These are phyloP conservation scores for Apiospora aurea DNA, from an alignment of 2,329 filamentous ascomycete species.

Conservation along the genomic window DNA sequence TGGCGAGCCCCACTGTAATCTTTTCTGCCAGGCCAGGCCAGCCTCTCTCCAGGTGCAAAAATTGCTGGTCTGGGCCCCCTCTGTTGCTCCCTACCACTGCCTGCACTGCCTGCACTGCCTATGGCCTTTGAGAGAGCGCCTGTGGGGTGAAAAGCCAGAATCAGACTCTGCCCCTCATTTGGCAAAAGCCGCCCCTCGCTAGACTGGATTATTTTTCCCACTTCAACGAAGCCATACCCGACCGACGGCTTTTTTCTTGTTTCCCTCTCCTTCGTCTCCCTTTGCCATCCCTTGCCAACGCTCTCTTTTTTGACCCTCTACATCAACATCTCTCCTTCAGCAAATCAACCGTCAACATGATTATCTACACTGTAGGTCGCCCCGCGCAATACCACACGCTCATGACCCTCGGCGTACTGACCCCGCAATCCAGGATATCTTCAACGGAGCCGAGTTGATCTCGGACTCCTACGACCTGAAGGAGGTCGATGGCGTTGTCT, in stretches of 20 bases:
- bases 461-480: slow-evolving; percentile 92
- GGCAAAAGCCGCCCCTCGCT: slow-evolving; percentile 16
- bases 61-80: slow-evolving; percentile 4
- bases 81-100: not conserved
- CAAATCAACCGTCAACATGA: slow-evolving; percentile 21
- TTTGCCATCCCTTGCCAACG: slow-evolving; percentile 13
- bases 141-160: slow-evolving; percentile 19
- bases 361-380: slow-evolving; percentile 23
- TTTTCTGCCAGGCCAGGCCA: slow-evolving; percentile 19
- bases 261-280: slow-evolving; percentile 17
- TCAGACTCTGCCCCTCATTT: slow-evolving; percentile 23
- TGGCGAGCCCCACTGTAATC: not conserved
- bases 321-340: slow-evolving; percentile 12
- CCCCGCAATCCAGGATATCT: slow-evolving; percentile 71
- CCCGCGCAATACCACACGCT: not conserved
- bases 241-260: slow-evolving; percentile 2
- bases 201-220: slow-evolving; percentile 20
- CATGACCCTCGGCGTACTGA: slow-evolving; percentile 6
- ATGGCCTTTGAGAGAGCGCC: slow-evolving; percentile 1
- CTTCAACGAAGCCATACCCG: slow-evolving; percentile 24
- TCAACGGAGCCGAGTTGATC: slow-evolving; percentile 86
- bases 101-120: not conserved
- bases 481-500: slow-evolving; percentile 79
- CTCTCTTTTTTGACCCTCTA: slow-evolving; percentile 17
- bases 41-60: slow-evolving; percentile 17